phyloP scores from a whole-genome alignment of 1,139 yeast species.

The Suhomyces ambrosiae region DNA sequence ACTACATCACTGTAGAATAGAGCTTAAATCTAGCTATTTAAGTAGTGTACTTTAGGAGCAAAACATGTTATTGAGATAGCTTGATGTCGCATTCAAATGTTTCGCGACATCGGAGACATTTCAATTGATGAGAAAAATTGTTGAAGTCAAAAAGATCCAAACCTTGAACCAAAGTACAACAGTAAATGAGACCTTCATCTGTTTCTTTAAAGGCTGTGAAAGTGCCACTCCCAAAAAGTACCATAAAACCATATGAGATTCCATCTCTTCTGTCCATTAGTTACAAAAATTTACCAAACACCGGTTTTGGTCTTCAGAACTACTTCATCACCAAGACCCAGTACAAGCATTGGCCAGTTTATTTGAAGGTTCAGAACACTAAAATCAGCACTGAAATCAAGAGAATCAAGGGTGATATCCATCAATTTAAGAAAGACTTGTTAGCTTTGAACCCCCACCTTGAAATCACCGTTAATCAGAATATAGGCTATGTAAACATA shows the following conservation, averaged over 20 bases:
- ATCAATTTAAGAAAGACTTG: slow-evolving; percentile 60
- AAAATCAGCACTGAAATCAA: slow-evolving; percentile 63
- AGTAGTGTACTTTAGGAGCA: too few species aligned
- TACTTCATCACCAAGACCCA: slow-evolving; percentile 58
- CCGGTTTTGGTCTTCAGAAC: slow-evolving; percentile 44
- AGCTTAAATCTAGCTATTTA: too few species aligned
- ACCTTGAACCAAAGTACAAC: not conserved
- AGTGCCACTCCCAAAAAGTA: slow-evolving; percentile 24
- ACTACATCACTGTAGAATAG: too few species aligned
- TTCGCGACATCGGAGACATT: too few species aligned
- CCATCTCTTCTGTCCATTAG: slow-evolving; percentile 33
- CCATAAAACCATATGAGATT: slow-evolving; percentile 26
- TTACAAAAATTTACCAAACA: slow-evolving; percentile 36
- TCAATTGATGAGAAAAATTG: slow-evolving; percentile 8
- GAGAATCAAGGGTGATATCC: slow-evolving; percentile 62
- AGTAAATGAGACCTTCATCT: slow-evolving; percentile 31
- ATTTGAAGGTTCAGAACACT: slow-evolving; percentile 57
- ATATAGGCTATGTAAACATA: slow-evolving; percentile 48
- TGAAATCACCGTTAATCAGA: slow-evolving; percentile 45
- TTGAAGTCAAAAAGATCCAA: not conserved
- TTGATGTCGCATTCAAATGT: too few species aligned
- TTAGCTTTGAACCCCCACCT: slow-evolving; percentile 48
- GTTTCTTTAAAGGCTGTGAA: slow-evolving; percentile 28
- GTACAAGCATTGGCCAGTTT: slow-evolving; percentile 70
- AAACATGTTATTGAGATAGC: too few species aligned